A percentile compares a stretch with the other conserved stretches of the same genome.
Conservation (phyloP, 1,284 basidiomycete genomes). For the Sporisorium iseilematis-ciliati region DNA sequence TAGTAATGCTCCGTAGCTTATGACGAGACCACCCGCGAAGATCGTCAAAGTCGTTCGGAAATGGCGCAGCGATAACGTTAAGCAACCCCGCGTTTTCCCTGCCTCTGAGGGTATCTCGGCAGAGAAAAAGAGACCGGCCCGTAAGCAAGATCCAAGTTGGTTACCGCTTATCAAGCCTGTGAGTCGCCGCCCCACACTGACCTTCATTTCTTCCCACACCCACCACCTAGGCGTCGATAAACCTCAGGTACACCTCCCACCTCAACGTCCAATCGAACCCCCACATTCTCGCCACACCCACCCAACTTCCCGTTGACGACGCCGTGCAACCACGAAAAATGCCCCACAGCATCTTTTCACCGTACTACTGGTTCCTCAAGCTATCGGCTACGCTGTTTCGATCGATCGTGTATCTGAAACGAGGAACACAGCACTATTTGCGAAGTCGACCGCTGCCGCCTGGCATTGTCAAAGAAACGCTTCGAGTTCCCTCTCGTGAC, state of each 20-base stretch:
- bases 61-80: no score
- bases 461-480: slow-evolving; percentile 21
- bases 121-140: no score
- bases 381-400: slow-evolving; percentile 23
- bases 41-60: no score
- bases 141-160: no score
- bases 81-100: no score
- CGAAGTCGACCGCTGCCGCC: slow-evolving; percentile 24
- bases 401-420: slow-evolving; percentile 11
- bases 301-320: background rate
- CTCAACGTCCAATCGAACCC: background rate
- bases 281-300: background rate
- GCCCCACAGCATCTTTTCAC: slow-evolving; percentile 36
- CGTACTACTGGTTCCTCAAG: slow-evolving; percentile 44
- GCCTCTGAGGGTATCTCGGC: no score
- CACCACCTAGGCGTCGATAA: no score
- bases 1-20: no score
- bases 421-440: slow-evolving; percentile 32
- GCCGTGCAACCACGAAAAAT: slow-evolving; percentile 9
- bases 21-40: no score
- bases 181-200: no score
- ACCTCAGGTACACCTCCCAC: background rate
- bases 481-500: slow-evolving; percentile 37
- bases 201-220: no score
- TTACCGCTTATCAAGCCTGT: no score